phyloP scores from a whole-genome alignment of 2,329 filamentous ascomycete species.

The Colletotrichum sp. region DNA sequence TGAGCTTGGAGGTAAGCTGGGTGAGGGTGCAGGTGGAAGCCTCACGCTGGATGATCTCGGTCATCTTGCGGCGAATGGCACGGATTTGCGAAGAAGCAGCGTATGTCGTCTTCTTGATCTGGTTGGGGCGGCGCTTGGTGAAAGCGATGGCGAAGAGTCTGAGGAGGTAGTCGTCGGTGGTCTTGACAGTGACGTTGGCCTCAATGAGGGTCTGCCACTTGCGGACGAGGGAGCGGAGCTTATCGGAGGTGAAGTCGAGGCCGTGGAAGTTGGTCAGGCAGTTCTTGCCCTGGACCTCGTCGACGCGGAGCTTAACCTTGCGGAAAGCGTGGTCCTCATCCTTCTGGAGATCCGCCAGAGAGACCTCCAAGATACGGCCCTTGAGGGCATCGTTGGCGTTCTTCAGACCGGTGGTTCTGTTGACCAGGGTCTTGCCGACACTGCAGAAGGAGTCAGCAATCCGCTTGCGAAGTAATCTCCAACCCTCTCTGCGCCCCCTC shows the following conservation, averaged over 20 bases:
- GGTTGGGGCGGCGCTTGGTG: conserved; percentile 98
- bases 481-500: background rate
- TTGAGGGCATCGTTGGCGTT: conserved; percentile 99
- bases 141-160: conserved; percentile 99
- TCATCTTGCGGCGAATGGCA: conserved; percentile 99
- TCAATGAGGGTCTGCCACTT: conserved; percentile 99
- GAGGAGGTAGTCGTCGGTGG: conserved; percentile 99
- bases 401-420: conserved; percentile 99
- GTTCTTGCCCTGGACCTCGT: conserved; percentile 99
- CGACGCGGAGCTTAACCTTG: conserved; percentile 98
- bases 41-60: conserved; percentile 97
- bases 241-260: conserved; percentile 99
- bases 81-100: conserved; percentile 96
- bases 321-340: conserved; percentile 99
- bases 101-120: conserved; percentile 99
- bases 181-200: conserved; percentile 99
- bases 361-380: conserved; percentile 98
- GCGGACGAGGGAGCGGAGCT: conserved; percentile 97
- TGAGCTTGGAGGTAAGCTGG: conserved; percentile 98
- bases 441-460: conserved; percentile 49
- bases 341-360: conserved; percentile 98
- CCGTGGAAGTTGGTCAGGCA: conserved; percentile 99
- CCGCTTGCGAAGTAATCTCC: background rate
- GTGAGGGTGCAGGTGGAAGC: conserved; percentile 92
- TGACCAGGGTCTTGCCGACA: conserved; percentile 99